phyloP scores from a whole-genome alignment of 345 rosid species.

The Excoecaria agallocha region DNA sequence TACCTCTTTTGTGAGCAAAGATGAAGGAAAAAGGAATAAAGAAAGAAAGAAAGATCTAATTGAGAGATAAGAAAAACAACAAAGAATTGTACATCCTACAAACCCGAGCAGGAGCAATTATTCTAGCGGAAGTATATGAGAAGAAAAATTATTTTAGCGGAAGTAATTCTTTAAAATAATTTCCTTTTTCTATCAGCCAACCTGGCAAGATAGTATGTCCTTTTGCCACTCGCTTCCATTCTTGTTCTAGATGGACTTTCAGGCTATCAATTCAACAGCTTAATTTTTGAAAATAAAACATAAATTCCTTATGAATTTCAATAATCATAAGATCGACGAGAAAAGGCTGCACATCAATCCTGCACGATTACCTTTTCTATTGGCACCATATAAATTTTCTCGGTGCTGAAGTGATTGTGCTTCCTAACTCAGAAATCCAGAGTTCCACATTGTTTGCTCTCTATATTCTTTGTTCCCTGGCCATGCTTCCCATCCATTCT shows the following conservation, averaged over 20 bases:
- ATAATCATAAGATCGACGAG: background rate
- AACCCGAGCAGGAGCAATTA: too few relatives aligned
- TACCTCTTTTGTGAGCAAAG: too few relatives aligned
- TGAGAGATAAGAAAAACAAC: too few relatives aligned
- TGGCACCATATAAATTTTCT: background rate
- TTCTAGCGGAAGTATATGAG: too few relatives aligned
- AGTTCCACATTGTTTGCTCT: slow-evolving; percentile 78
- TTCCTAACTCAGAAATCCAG: slow-evolving; percentile 51
- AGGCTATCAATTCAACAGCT: background rate
- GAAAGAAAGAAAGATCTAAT: too few relatives aligned
- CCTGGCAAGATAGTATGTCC: too few relatives aligned
- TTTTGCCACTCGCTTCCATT: background rate
- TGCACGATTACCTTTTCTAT: background rate
- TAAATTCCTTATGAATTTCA: background rate
- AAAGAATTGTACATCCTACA: too few relatives aligned
- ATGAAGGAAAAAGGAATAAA: too few relatives aligned
- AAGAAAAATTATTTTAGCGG: too few relatives aligned
- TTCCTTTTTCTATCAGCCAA: background rate
- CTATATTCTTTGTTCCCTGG: slow-evolving; percentile 38
- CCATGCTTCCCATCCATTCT: slow-evolving; percentile 35
- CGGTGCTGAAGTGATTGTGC: background rate
- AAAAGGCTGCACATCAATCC: background rate
- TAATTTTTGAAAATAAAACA: background rate
- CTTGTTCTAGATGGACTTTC: background rate
- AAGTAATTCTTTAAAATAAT: background rate